These are phyloP conservation scores for Sugiyamaella qingdaonensis DNA, from an alignment of 805 yeast species.

Conservation along the genomic window DNA sequence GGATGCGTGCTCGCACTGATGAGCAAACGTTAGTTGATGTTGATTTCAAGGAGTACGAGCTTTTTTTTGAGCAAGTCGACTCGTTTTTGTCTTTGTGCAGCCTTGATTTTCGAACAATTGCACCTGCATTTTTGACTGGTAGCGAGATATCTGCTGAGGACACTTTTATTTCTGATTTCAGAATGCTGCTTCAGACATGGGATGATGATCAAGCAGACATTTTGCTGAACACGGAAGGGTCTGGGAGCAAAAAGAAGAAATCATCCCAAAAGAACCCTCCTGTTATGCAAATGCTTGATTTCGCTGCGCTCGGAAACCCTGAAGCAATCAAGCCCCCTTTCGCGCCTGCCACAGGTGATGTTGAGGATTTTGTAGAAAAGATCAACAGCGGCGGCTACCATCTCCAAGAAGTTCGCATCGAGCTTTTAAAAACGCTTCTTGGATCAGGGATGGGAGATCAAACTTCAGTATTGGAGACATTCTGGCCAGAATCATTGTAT, in stretches of 20 bases:
- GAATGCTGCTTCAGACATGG: slow-evolving; percentile 37
- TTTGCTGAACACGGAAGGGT: slow-evolving; percentile 17
- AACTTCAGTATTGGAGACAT: slow-evolving; percentile 33
- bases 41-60: slow-evolving; percentile 23
- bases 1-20: slow-evolving; percentile 29
- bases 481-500: slow-evolving; percentile 39
- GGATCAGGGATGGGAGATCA: slow-evolving; percentile 23
- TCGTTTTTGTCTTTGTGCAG: slow-evolving; percentile 17
- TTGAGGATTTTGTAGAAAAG: slow-evolving; percentile 25
- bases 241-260: not conserved
- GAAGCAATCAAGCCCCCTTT: slow-evolving; percentile 15
- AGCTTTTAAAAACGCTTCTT: slow-evolving; percentile 27
- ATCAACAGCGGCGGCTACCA: slow-evolving; percentile 33
- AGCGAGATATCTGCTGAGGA: slow-evolving; percentile 15
- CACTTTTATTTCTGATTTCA: slow-evolving; percentile 29
- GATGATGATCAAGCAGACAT: slow-evolving; percentile 29
- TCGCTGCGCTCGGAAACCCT: slow-evolving; percentile 26
- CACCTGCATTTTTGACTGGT: slow-evolving; percentile 18
- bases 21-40: slow-evolving; percentile 16
- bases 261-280: slow-evolving; percentile 19
- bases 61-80: slow-evolving; percentile 23
- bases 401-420: slow-evolving; percentile 38
- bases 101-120: slow-evolving; percentile 16
- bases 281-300: slow-evolving; percentile 29
- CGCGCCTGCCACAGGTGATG: slow-evolving; percentile 17